A percentile compares a stretch with the other conserved stretches of the same genome.
These are phyloP conservation scores for Solanum infundibuliforme DNA, from an alignment of 257 asterid genomes.

Conservation along the genomic window DNA sequence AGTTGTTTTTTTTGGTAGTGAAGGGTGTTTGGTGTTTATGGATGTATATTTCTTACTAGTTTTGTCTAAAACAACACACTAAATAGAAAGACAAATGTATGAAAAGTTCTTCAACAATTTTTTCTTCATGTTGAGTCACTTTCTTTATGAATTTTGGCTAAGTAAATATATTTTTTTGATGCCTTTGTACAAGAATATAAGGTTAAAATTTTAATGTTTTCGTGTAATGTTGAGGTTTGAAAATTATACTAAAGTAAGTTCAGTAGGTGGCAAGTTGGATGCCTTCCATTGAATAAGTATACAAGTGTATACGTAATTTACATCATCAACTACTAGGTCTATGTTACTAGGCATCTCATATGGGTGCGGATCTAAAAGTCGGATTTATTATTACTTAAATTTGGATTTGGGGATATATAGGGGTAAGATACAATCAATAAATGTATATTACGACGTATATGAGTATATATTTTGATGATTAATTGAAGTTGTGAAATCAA, in stretches of 20 bases:
- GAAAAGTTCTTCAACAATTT: background rate
- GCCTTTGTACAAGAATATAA: background rate
- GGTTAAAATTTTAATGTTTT: constrained; percentile 16
- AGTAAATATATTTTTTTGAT: background rate
- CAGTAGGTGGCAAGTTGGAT: constrained; percentile 76
- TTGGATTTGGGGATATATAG: background rate
- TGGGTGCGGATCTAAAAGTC: background rate
- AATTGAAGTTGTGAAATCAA: background rate
- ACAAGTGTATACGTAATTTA: background rate
- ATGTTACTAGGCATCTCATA: background rate
- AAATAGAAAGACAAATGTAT: background rate
- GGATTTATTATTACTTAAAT: background rate
- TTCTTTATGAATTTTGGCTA: background rate
- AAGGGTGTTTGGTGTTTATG: background rate
- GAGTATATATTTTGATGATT: background rate
- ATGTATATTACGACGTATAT: background rate
- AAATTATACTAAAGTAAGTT: constrained; percentile 12
- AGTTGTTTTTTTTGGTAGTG: background rate
- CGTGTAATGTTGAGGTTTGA: constrained; percentile 38
- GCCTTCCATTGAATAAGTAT: constrained; percentile 17
- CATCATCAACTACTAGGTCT: background rate
- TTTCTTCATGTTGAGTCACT: background rate
- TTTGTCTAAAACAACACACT: background rate
- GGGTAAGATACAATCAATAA: background rate
- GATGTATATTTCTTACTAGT: background rate